Evolutionary conservation across 1,284 basidiomycete species (phyloP).

Genomic region (Ceratobasidium sp.): DNA sequence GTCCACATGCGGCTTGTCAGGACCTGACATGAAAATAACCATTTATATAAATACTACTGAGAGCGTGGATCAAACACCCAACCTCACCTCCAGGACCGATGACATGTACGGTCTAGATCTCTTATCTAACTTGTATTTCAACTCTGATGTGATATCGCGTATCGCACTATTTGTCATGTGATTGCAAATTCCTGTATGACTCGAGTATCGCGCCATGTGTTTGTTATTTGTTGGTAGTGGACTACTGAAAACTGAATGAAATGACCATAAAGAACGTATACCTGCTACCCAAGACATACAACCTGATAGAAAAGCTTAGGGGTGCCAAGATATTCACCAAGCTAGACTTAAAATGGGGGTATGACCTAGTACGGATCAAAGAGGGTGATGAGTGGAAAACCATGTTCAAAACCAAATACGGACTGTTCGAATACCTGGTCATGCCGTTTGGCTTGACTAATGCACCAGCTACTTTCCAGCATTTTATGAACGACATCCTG

Average conservation of each 20-base stretch:
- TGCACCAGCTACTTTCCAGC: slow-evolving; percentile 58
- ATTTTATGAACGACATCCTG: slow-evolving; percentile 24
- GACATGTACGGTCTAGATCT: too few relatives aligned
- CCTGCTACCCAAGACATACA: slow-evolving; percentile 50
- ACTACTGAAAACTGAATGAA: too few relatives aligned
- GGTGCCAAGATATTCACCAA: slow-evolving; percentile 53
- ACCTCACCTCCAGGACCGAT: too few relatives aligned
- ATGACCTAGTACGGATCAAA: slow-evolving; percentile 54
- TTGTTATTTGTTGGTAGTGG: too few relatives aligned
- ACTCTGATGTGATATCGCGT: too few relatives aligned
- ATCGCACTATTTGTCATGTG: too few relatives aligned
- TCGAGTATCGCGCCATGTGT: too few relatives aligned
- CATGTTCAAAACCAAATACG: slow-evolving; percentile 57
- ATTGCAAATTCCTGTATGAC: too few relatives aligned
- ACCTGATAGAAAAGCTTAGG: slow-evolving; percentile 53
- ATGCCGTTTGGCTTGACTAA: slow-evolving; percentile 53
- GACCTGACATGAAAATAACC: too few relatives aligned
- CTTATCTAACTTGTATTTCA: too few relatives aligned
- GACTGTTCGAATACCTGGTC: slow-evolving; percentile 58
- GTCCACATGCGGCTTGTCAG: not conserved
- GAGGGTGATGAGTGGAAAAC: slow-evolving; percentile 57
- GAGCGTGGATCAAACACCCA: too few relatives aligned
- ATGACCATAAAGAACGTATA: slow-evolving; percentile 18
- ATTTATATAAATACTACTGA: too few relatives aligned
- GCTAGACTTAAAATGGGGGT: slow-evolving; percentile 54